Conservation (phyloP, 202 grass and related monocot genomes). For the Digitaria exilis region DNA sequence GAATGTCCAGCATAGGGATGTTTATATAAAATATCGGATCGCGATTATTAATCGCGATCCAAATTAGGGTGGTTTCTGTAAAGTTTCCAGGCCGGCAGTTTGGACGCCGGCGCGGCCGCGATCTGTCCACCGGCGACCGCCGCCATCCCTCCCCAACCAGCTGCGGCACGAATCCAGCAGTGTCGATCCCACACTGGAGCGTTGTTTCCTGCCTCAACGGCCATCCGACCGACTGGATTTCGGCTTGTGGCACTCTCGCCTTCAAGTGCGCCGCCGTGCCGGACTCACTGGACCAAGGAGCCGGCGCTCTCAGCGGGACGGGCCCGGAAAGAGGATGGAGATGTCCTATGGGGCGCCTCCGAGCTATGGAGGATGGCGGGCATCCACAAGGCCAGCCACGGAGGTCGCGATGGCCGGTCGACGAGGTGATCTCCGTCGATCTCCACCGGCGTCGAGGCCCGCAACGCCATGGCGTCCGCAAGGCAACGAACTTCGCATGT, state of each 20-base stretch:
- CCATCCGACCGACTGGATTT: neutral
- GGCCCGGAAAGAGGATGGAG: neutral
- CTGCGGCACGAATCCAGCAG: neutral
- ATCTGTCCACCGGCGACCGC: too few relatives aligned
- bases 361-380: neutral
- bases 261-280: neutral
- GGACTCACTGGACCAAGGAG: neutral
- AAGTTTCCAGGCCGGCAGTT: neutral
- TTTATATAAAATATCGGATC: neutral
- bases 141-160: neutral
- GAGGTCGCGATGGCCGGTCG: too few relatives aligned
- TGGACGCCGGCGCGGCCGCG: too few relatives aligned
- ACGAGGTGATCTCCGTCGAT: too few relatives aligned
- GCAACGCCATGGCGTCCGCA: too few relatives aligned
- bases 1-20: too few relatives aligned
- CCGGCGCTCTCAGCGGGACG: neutral
- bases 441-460: too few relatives aligned
- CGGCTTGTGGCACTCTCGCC: neutral
- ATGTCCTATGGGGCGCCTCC: neutral
- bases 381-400: too few relatives aligned
- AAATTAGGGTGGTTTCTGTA: too few relatives aligned
- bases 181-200: too few relatives aligned
- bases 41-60: neutral
- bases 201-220: too few relatives aligned
- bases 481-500: too few relatives aligned